These are phyloP conservation scores for Ogataea methylovora DNA, from an alignment of 805 yeast genomes.

Conservation along the genomic window DNA sequence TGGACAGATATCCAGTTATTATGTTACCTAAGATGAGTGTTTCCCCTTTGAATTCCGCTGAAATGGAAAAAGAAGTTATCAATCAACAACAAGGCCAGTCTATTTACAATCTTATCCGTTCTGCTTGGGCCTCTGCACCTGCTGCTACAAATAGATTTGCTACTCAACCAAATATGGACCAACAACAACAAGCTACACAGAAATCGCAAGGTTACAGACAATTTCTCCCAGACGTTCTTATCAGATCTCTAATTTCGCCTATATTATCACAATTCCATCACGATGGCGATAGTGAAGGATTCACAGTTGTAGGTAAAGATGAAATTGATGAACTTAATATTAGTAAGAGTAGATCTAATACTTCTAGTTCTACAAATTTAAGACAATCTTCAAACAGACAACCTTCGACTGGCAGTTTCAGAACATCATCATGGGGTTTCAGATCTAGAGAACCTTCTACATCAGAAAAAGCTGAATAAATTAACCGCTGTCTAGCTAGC, in stretches of 20 bases:
- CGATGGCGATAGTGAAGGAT: conserved; percentile 24
- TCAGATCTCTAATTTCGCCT: conserved; percentile 1
- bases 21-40: too few relatives aligned
- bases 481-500: too few relatives aligned
- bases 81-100: neutral
- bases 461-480: neutral
- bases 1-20: too few relatives aligned
- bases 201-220: neutral
- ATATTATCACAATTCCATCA: neutral
- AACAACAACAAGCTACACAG: neutral
- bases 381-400: conserved; percentile 2
- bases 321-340: conserved; percentile 7
- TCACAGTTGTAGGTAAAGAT: conserved; percentile 36
- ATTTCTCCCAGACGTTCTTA: neutral
- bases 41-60: neutral
- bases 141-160: neutral
- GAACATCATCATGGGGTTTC: conserved; percentile 18
- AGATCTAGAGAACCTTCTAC: conserved; percentile 4
- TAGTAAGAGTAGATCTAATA: neutral
- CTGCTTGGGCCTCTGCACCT: neutral
- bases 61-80: neutral
- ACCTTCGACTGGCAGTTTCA: conserved; percentile 4
- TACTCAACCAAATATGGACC: neutral
- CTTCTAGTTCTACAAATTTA: too few relatives aligned
- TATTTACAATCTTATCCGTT: neutral